Conservation (phyloP, 2,329 filamentous ascomycete genomes). For the Aspergillus fischeri region DNA sequence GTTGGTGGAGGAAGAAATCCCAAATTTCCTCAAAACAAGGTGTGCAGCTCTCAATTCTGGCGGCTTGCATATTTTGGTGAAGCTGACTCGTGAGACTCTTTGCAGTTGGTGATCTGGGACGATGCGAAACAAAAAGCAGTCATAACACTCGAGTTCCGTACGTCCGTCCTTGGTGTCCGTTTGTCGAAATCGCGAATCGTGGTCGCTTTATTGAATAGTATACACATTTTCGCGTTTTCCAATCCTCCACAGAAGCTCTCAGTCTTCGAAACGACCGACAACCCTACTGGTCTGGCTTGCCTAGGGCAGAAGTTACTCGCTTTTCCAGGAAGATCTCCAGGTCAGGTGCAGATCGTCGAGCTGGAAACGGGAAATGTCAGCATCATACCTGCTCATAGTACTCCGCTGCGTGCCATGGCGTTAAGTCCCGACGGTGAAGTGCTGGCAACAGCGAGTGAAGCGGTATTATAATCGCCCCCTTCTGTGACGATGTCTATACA, state of each 20-base stretch:
- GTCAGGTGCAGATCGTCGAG: constrained; percentile 86
- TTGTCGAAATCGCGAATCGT: constrained; percentile 72
- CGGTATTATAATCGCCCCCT: constrained; percentile 39
- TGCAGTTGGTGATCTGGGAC: constrained; percentile 79
- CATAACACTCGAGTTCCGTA: constrained; percentile 73
- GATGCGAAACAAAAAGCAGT: constrained; percentile 71
- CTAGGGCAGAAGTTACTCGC: constrained; percentile 69
- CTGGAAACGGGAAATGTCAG: constrained; percentile 75
- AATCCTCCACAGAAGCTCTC: constrained; percentile 66
- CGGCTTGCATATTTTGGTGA: neutral
- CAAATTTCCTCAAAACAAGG: constrained; percentile 84
- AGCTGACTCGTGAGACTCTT: neutral
- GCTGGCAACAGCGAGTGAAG: constrained; percentile 86
- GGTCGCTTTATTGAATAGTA: constrained; percentile 74
- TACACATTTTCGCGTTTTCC: constrained; percentile 75
- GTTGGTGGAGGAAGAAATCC: constrained; percentile 83
- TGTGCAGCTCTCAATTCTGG: constrained; percentile 25
- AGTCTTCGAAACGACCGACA: constrained; percentile 81
- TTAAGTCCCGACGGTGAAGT: constrained; percentile 76
- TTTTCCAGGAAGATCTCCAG: constrained; percentile 80
- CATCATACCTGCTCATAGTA: constrained; percentile 88
- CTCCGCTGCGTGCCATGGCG: constrained; percentile 70
- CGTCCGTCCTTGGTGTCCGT: constrained; percentile 73
- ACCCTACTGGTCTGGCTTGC: constrained; percentile 74
- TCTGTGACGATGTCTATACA: neutral